phyloP scores from a whole-genome alignment of 2,329 filamentous ascomycete species.

The Cercospora zeina region DNA sequence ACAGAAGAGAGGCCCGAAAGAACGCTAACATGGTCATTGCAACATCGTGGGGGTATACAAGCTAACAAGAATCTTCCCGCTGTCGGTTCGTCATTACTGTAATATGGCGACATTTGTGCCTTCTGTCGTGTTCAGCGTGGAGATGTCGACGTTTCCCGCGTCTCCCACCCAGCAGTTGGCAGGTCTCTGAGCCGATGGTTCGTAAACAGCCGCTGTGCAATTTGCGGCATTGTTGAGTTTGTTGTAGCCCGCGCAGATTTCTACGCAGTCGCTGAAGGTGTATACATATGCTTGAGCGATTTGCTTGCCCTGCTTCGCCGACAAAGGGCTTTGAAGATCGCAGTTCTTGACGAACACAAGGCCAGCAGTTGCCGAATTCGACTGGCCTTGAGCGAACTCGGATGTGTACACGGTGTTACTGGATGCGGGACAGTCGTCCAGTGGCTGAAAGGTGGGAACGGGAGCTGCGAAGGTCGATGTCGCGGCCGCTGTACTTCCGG shows the following conservation, averaged over 20 bases:
- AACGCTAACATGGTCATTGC: not conserved
- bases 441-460: conserved; percentile 38
- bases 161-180: conserved; percentile 40
- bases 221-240: conserved; percentile 28
- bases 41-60: conserved; percentile 5
- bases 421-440: conserved; percentile 37
- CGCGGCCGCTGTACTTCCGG: conserved; percentile 22
- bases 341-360: conserved; percentile 41
- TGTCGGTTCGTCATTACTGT: conserved; percentile 21
- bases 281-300: conserved; percentile 41
- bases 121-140: conserved; percentile 22
- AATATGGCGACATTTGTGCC: conserved; percentile 34
- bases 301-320: conserved; percentile 21
- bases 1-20: not conserved
- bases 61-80: conserved; percentile 6
- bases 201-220: conserved; percentile 40
- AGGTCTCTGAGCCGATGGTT: conserved; percentile 32
- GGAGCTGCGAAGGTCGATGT: conserved; percentile 36
- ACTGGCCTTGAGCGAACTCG: conserved; percentile 23
- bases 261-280: conserved; percentile 42
- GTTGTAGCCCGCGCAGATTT: conserved; percentile 41
- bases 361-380: conserved; percentile 21
- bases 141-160: conserved; percentile 21
- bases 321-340: conserved; percentile 36
- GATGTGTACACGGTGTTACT: conserved; percentile 40